These are phyloP conservation scores for Exophiala sp. DNA, from an alignment of 2,329 filamentous ascomycete species.

Conservation along the genomic window DNA sequence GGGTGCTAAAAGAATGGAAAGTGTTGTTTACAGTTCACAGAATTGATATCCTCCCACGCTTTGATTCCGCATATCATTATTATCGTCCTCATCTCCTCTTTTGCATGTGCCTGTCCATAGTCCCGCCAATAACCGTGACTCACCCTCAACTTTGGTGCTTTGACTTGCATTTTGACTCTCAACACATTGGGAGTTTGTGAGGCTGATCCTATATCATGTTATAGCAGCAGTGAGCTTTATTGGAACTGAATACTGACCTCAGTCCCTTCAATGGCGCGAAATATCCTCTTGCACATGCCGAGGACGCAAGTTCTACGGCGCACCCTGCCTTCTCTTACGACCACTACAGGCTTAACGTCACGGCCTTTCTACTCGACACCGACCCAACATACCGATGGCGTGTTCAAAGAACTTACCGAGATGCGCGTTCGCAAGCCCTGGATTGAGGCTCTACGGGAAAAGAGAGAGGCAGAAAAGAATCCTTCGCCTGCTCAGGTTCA, in stretches of 20 bases:
- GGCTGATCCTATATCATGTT: background rate
- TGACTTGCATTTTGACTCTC: too few species aligned
- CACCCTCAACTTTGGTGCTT: too few species aligned
- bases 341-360: background rate
- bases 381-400: conserved; percentile 49
- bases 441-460: conserved; percentile 61
- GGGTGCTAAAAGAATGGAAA: too few species aligned
- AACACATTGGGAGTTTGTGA: background rate
- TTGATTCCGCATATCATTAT: too few species aligned
- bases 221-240: background rate
- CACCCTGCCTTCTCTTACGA: background rate
- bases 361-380: conserved; percentile 18
- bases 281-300: conserved; percentile 1
- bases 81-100: too few species aligned
- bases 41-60: too few species aligned
- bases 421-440: conserved; percentile 64
- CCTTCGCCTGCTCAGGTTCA: conserved; percentile 22
- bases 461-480: conserved; percentile 42
- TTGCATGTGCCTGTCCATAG: too few species aligned
- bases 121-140: too few species aligned
- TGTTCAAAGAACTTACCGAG: conserved; percentile 58
- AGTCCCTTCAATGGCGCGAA: conserved; percentile 3
- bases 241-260: background rate
- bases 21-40: too few species aligned
- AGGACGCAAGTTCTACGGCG: background rate